Percentiles rank a stretch among this genome's conserved stretches.
phyloP scores from a whole-genome alignment of 1,284 basidiomycete species.

The Trichosporon sp. region DNA sequence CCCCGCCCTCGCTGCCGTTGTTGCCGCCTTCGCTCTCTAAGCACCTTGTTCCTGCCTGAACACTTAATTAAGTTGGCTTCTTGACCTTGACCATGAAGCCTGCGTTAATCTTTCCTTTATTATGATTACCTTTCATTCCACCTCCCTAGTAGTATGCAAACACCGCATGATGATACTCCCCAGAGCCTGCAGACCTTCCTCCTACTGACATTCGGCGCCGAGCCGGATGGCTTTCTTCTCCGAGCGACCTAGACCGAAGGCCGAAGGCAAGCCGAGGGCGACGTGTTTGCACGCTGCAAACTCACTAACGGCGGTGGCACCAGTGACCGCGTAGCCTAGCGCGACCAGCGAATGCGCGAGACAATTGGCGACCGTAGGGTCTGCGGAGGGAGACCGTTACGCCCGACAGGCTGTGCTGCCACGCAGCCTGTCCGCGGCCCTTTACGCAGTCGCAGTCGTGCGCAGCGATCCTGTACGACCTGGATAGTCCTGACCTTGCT shows the following conservation, averaged over 20 bases:
- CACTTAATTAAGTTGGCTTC: constrained; percentile 20
- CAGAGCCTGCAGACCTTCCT: no score
- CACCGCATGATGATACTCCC: constrained; percentile 12
- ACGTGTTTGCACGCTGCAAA: background rate
- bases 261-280: background rate
- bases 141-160: constrained; percentile 18
- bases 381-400: no score
- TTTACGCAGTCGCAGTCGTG: background rate
- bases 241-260: background rate
- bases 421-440: background rate
- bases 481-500: background rate
- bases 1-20: constrained; percentile 24
- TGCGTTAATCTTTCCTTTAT: constrained; percentile 12
- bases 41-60: constrained; percentile 4
- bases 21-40: constrained; percentile 26
- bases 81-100: constrained; percentile 2
- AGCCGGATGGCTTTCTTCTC: background rate
- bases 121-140: constrained; percentile 18
- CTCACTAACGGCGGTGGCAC: background rate
- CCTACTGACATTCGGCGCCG: background rate
- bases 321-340: background rate
- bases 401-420: background rate
- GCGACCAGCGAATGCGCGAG: background rate
- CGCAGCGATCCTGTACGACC: background rate
- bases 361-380: no score